These are phyloP conservation scores for Centaurea solstitialis DNA, from an alignment of 129 eudicot genomes.

Conservation along the genomic window DNA sequence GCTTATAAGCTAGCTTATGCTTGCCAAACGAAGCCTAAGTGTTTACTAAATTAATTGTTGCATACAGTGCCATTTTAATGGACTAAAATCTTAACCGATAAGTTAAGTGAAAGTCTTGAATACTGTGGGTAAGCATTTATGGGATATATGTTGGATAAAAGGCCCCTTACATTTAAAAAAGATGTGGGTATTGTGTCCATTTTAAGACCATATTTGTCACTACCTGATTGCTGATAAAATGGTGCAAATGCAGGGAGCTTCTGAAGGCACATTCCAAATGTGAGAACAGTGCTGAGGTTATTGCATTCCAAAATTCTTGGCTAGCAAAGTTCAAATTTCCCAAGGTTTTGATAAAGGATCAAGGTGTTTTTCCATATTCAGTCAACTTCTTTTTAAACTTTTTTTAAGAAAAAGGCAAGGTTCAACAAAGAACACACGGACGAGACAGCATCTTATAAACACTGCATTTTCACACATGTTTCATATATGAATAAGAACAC, in stretches of 20 bases:
- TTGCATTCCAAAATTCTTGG: conserved; percentile 89
- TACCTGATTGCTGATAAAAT: conserved; percentile 5
- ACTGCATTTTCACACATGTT: too few species aligned
- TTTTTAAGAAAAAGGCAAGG: not conserved
- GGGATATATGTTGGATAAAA: too few species aligned
- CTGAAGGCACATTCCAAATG: conserved; percentile 86
- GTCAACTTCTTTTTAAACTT: not conserved
- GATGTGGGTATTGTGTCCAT: not conserved
- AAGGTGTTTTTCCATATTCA: conserved; percentile 36
- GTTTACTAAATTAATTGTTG: too few species aligned
- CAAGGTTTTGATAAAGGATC: conserved; percentile 30
- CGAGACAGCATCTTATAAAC: too few species aligned
- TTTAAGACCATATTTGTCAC: not conserved
- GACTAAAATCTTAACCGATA: too few species aligned
- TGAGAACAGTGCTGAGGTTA: conserved; percentile 78
- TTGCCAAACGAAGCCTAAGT: too few species aligned
- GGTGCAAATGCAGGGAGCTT: conserved; percentile 65
- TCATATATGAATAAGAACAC: too few species aligned
- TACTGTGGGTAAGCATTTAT: too few species aligned
- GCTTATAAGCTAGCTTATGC: too few species aligned
- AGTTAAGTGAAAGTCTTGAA: too few species aligned
- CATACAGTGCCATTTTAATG: too few species aligned
- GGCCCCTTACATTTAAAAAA: not conserved
- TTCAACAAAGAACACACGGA: too few species aligned
- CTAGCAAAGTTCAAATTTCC: conserved; percentile 62